Conservation (phyloP, 1,284 basidiomycete genomes). For the Ustanciosporium gigantosporum region DNA sequence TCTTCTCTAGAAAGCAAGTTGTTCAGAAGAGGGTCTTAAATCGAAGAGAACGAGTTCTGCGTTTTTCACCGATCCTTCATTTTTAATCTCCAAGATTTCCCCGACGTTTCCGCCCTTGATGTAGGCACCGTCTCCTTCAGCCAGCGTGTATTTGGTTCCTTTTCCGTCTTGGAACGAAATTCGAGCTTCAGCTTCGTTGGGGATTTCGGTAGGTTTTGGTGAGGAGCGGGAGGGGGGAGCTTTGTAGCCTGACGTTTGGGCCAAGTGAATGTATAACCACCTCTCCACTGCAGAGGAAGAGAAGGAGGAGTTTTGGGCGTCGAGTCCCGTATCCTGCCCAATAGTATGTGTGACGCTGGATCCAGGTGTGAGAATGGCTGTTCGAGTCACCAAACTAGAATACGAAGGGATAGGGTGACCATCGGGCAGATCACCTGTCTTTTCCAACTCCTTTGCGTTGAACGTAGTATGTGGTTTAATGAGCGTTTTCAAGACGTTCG, state of each 20-base stretch:
- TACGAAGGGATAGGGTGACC: slow-evolving; percentile 42
- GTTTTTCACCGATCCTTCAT: slow-evolving; percentile 3
- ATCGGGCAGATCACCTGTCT: slow-evolving; percentile 23
- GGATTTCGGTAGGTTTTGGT: slow-evolving; percentile 44
- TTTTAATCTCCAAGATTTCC: slow-evolving; percentile 15
- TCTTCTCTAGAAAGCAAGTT: too few relatives aligned
- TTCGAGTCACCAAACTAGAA: slow-evolving; percentile 31
- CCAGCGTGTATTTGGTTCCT: slow-evolving; percentile 62
- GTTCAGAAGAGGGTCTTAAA: slow-evolving; percentile 4
- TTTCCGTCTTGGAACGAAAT: slow-evolving; percentile 65
- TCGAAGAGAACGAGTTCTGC: slow-evolving; percentile 41
- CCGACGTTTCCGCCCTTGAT: slow-evolving; percentile 27
- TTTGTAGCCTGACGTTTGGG: slow-evolving; percentile 38
- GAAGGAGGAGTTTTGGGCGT: too few relatives aligned
- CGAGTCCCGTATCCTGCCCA: slow-evolving; percentile 38
- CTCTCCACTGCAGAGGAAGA: slow-evolving; percentile 18
- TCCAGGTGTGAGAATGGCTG: slow-evolving; percentile 28
- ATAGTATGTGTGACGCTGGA: slow-evolving; percentile 24
- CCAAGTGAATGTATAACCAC: slow-evolving; percentile 50
- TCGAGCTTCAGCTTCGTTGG: slow-evolving; percentile 57
- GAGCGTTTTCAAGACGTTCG: slow-evolving; percentile 38
- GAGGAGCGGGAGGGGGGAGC: slow-evolving; percentile 54
- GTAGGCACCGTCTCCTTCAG: slow-evolving; percentile 42
- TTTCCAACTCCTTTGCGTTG: slow-evolving; percentile 4
- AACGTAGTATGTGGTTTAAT: slow-evolving; percentile 38